Conservation (phyloP, 352 stramenopile species). For the Globisporangium spinosum region DNA sequence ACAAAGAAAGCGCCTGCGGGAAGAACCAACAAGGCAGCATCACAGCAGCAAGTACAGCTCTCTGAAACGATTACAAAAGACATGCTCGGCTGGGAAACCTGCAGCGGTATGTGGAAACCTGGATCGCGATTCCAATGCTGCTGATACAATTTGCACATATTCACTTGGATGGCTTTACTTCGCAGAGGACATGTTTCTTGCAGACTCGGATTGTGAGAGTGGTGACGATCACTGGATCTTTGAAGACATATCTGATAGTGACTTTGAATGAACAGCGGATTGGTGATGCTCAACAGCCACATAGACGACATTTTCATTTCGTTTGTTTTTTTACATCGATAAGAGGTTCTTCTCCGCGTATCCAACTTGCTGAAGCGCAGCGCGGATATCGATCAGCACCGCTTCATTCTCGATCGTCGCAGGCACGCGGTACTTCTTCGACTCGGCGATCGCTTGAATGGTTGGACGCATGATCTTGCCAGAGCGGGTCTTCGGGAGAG, state of each 20-base stretch:
- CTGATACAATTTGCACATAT: neutral
- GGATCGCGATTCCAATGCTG: neutral
- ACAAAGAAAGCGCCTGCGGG: slow-evolving; percentile 4
- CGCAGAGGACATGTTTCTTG: slow-evolving; percentile 32
- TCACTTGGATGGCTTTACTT: neutral
- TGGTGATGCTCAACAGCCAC: neutral
- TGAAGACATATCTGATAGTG: slow-evolving; percentile 62
- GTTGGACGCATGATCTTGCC: slow-evolving; percentile 36
- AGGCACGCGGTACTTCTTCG: slow-evolving; percentile 30
- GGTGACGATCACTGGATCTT: slow-evolving; percentile 38
- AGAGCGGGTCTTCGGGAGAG: slow-evolving; percentile 30
- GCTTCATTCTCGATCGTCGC: slow-evolving; percentile 45
- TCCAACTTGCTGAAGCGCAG: slow-evolving; percentile 28
- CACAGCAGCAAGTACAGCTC: neutral
- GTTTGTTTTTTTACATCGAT: slow-evolving; percentile 16
- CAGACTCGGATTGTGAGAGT: slow-evolving; percentile 12
- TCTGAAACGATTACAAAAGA: slow-evolving; percentile 23
- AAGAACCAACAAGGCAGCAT: neutral
- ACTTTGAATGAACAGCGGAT: slow-evolving; percentile 39
- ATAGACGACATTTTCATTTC: slow-evolving; percentile 1
- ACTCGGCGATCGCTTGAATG: slow-evolving; percentile 40
- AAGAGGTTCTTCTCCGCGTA: slow-evolving; percentile 27
- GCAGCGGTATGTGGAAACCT: slow-evolving; percentile 39
- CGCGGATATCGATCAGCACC: slow-evolving; percentile 25
- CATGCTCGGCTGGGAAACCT: slow-evolving; percentile 62